Base-by-base conservation (phyloP, 768 basidiomycete genomes). In the Psilocybe cubensis region DNA sequence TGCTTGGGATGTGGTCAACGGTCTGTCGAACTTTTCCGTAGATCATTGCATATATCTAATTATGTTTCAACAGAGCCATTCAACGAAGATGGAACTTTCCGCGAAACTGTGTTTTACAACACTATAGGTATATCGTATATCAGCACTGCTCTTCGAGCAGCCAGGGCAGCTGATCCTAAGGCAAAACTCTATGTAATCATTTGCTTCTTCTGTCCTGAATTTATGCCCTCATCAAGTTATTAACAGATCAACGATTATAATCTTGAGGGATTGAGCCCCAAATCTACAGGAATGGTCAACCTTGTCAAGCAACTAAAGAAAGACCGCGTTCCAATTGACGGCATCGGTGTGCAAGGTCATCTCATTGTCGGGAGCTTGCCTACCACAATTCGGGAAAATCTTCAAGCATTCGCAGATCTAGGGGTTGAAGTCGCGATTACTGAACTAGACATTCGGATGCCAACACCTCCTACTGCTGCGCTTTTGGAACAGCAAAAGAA, bases 381-480 rank as follows among this genome's bases (percentile, higher is more conserved):
- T 1, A 70, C 77, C 3, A 70, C 73, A 8, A 69, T 88, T 45
- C 71, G 79, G 52, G 68, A 76, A 3, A 83, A 83, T 57, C 69
- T 87, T 49, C 65, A 79, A 57, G 73, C 77, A 50, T 82, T 88
- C 65, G 77, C 82, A 8, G 78, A 79, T 10, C 79, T 87, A n/a
- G 86, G 88, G 2, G 74, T 88, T 35, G 87, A 88, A 62, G 82
- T 88, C 23, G 86, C 86, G 7, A 80, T 88, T 59, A 89, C 87
- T 2, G 87, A 88, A 65, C 77, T 89, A 43, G 87, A 89, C 63
- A 84, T 84, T 63, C 77, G 86, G 49, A 84, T 86, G 76, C 76
- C 76, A 5, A 73, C 82, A 10, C 86, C 85, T n/a, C 75, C 73
- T n/a, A 84, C 83, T 3, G 61, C 68, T 6, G 79, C 78, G 0